These are phyloP conservation scores for Laburnicola sp. DNA, from an alignment of 2,329 filamentous ascomycete genomes.

Conservation along the genomic window DNA sequence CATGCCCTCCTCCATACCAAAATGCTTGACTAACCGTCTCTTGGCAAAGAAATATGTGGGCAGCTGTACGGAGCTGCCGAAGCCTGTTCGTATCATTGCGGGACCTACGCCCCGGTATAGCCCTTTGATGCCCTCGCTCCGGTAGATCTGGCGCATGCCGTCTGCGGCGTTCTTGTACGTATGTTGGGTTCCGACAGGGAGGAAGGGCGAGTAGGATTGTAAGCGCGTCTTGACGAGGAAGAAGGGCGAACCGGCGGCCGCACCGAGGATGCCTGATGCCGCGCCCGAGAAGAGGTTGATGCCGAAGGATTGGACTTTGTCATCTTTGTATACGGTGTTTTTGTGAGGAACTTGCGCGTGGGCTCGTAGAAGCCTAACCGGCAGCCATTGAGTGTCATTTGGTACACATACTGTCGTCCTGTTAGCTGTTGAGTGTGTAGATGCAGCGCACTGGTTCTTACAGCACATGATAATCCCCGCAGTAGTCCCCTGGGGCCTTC, in stretches of 20 bases:
- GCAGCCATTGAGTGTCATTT: constrained; percentile 94
- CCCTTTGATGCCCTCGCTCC: constrained; percentile 73
- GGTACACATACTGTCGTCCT: constrained; percentile 75
- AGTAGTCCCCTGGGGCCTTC: constrained; percentile 86
- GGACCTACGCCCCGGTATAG: constrained; percentile 89
- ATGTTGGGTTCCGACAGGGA: constrained; percentile 97
- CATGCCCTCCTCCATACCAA: constrained; percentile 88
- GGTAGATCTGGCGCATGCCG: constrained; percentile 78
- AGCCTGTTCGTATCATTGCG: constrained; percentile 94
- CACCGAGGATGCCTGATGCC: constrained; percentile 84
- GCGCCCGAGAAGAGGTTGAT: constrained; percentile 96
- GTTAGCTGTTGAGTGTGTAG: constrained; percentile 11
- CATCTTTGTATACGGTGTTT: constrained; percentile 70
- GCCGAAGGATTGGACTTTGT: constrained; percentile 76
- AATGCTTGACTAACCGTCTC: constrained; percentile 75
- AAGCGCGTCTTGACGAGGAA: constrained; percentile 97
- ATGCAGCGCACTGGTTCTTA: constrained; percentile 39
- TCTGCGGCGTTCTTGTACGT: constrained; percentile 84
- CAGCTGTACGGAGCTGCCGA: constrained; percentile 92
- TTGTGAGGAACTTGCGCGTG: constrained; percentile 72
- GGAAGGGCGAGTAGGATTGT: constrained; percentile 89
- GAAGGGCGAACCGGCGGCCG: constrained; percentile 91
- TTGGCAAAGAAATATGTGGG: constrained; percentile 99
- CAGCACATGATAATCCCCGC: constrained; percentile 83
- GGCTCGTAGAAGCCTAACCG: constrained; percentile 98